A percentile compares a stretch with the other conserved stretches of the same genome.
Evolutionary conservation across 1,284 basidiomycete genomes (phyloP).

Genomic region (Afroboletus lepidellus): DNA sequence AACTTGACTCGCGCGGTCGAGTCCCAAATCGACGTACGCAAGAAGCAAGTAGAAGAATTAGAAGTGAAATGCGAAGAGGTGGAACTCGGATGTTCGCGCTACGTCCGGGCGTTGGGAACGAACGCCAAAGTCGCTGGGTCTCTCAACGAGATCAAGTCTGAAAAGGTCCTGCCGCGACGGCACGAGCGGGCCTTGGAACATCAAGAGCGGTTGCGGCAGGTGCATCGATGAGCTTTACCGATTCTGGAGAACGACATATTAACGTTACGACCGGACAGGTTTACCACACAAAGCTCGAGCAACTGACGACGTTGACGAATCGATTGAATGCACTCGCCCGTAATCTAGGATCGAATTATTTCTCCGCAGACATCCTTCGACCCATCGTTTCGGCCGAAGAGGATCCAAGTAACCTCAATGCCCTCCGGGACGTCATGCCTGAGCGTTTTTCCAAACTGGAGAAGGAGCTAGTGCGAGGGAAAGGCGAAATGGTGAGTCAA

Average conservation of each 20-base stretch:
- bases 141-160: slow-evolving; percentile 56
- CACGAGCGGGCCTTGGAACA: slow-evolving; percentile 62
- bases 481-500: slow-evolving; percentile 70
- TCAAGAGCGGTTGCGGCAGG: slow-evolving; percentile 76
- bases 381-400: slow-evolving; percentile 44
- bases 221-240: slow-evolving; percentile 34
- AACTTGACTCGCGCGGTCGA: slow-evolving; percentile 71
- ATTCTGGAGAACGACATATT: neutral
- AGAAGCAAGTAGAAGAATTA: slow-evolving; percentile 72
- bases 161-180: slow-evolving; percentile 62
- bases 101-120: slow-evolving; percentile 65
- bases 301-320: slow-evolving; percentile 62
- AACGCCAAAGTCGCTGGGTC: slow-evolving; percentile 61
- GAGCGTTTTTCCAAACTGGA: slow-evolving; percentile 76
- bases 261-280: slow-evolving; percentile 40
- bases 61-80: slow-evolving; percentile 59
- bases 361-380: slow-evolving; percentile 54
- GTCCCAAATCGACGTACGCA: slow-evolving; percentile 58
- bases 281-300: slow-evolving; percentile 79
- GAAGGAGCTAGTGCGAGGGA: slow-evolving; percentile 76
- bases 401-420: slow-evolving; percentile 38
- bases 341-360: slow-evolving; percentile 58
- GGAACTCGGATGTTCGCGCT: slow-evolving; percentile 62
- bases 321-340: slow-evolving; percentile 57
- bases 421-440: slow-evolving; percentile 67